A percentile compares a stretch with the other conserved stretches of the same genome.
These are phyloP conservation scores for Pelargonium exstipulatum DNA, from an alignment of 441 rosid species.

Conservation along the genomic window DNA sequence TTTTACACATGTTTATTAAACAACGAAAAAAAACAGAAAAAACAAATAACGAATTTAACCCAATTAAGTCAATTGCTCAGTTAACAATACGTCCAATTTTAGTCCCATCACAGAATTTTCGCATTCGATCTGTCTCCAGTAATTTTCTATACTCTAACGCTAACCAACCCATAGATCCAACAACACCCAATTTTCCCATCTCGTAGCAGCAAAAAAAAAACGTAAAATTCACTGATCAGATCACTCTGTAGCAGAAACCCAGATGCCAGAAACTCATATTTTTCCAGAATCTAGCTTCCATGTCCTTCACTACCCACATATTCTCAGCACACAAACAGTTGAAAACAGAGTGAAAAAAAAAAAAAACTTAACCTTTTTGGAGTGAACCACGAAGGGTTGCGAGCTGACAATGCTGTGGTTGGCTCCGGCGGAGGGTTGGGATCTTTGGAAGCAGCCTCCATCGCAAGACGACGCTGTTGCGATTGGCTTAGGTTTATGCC, in stretches of 20 bases:
- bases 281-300: background rate
- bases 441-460: background rate
- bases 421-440: background rate
- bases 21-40: no score
- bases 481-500: background rate
- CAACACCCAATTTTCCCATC: no score
- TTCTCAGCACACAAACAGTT: background rate
- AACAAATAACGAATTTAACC: no score
- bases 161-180: no score
- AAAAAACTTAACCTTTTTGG: background rate
- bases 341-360: no score
- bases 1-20: no score
- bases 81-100: no score
- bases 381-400: slow-evolving; percentile 7
- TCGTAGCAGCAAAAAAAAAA: background rate
- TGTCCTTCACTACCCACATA: background rate
- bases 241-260: background rate
- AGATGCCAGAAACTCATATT: background rate
- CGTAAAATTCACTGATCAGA: background rate
- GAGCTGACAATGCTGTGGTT: background rate
- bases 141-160: no score
- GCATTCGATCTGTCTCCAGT: no score
- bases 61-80: no score
- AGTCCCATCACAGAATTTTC: no score
- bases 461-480: slow-evolving; percentile 7